phyloP scores from a whole-genome alignment of 768 basidiomycete species.

The Collybia sordida region DNA sequence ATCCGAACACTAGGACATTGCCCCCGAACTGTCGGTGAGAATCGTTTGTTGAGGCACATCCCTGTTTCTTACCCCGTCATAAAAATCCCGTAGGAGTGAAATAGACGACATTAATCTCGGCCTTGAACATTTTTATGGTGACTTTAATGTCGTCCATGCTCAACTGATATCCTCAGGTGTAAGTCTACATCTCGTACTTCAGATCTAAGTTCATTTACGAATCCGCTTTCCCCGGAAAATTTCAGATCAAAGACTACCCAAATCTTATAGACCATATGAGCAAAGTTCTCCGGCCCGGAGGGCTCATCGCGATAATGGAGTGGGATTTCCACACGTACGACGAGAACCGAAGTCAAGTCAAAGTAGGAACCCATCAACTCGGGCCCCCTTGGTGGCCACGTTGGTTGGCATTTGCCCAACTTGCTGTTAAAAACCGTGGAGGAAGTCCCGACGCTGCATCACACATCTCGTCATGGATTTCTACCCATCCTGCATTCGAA shows the following conservation, averaged over 20 bases:
- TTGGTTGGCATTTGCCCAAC: conserved; percentile 56
- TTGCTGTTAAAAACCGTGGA: conserved; percentile 55
- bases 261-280: conserved; percentile 65
- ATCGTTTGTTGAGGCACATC: conserved; percentile 4
- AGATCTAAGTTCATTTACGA: conserved; percentile 2
- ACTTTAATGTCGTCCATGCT: conserved; percentile 75
- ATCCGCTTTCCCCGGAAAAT: conserved; percentile 15
- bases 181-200: conserved; percentile 25
- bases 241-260: conserved; percentile 63
- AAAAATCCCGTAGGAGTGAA: conserved; percentile 55
- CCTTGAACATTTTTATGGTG: conserved; percentile 76
- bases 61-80: conserved; percentile 4
- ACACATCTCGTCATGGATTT: conserved; percentile 55
- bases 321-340: conserved; percentile 71
- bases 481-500: conserved; percentile 55
- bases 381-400: conserved; percentile 59
- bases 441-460: conserved; percentile 64
- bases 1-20: conserved; percentile 47
- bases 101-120: conserved; percentile 86
- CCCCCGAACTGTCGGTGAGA: conserved; percentile 67
- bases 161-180: conserved; percentile 75
- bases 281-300: conserved; percentile 67
- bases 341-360: conserved; percentile 40
- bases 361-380: conserved; percentile 40
- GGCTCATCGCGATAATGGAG: conserved; percentile 65